Evolutionary conservation across 805 yeast genomes (phyloP).

Genomic region (Citeromyces matritensis): DNA sequence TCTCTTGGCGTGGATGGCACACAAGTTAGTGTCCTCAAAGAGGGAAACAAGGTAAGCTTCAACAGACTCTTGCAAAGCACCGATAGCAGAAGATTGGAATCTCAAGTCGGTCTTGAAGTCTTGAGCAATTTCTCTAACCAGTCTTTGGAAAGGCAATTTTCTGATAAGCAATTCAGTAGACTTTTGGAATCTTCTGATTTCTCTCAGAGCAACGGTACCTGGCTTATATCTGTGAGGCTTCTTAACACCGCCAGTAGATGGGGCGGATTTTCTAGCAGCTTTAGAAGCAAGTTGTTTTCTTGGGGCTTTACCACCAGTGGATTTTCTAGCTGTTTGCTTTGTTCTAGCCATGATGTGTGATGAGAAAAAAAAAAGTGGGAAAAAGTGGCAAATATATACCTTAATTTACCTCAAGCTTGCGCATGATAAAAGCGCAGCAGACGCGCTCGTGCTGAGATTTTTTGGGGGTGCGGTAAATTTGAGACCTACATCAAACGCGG

Average conservation of each 20-base stretch:
- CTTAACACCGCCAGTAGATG: constrained; percentile 87
- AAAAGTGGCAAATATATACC: neutral
- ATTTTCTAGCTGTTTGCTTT: constrained; percentile 88
- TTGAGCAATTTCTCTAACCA: constrained; percentile 91
- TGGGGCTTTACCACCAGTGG: constrained; percentile 94
- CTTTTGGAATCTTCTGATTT: constrained; percentile 94
- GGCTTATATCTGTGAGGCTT: constrained; percentile 95
- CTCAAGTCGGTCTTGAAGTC: constrained; percentile 88
- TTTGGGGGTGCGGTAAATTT: no score
- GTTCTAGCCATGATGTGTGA: constrained; percentile 67
- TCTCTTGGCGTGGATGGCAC: constrained; percentile 98
- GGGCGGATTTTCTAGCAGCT: constrained; percentile 90
- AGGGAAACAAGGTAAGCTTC: constrained; percentile 95
- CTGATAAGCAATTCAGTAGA: constrained; percentile 90
- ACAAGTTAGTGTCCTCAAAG: constrained; percentile 95
- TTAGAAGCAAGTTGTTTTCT: constrained; percentile 86
- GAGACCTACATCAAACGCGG: no score
- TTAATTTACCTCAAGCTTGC: no score
- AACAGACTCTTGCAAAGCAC: constrained; percentile 97
- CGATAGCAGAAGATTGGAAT: constrained; percentile 95
- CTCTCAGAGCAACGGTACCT: constrained; percentile 94
- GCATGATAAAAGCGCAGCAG: no score
- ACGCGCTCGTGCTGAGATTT: no score
- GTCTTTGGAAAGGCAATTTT: constrained; percentile 94
- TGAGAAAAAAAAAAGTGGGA: constrained; percentile 4